Evolutionary conservation across 2,329 filamentous ascomycete genomes (phyloP).

Genomic region (Pseudovirgaria hyperparasitica): DNA sequence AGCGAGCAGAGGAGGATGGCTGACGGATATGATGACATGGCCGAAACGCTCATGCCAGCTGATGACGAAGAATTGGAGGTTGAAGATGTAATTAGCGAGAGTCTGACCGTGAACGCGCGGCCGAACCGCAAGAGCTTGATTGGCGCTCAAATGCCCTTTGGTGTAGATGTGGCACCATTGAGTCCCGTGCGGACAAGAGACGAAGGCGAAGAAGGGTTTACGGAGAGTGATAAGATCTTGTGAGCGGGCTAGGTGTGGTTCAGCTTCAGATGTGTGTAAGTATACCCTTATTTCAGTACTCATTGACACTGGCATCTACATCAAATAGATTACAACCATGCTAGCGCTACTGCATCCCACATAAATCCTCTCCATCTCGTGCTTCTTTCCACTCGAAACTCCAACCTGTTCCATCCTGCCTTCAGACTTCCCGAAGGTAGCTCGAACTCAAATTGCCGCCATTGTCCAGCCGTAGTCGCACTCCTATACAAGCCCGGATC

Average conservation of each 20-base stretch:
- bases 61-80: slow-evolving; percentile 12
- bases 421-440: slow-evolving; percentile 17
- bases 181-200: slow-evolving; percentile 15
- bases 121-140: slow-evolving; percentile 32
- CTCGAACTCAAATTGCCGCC: slow-evolving; percentile 32
- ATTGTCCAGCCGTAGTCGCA: slow-evolving; percentile 35
- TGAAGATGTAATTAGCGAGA: slow-evolving; percentile 25
- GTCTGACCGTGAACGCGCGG: slow-evolving; percentile 19
- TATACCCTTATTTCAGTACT: too few relatives aligned
- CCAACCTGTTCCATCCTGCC: slow-evolving; percentile 22
- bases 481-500: slow-evolving; percentile 38
- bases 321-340: slow-evolving; percentile 16
- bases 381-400: slow-evolving; percentile 23
- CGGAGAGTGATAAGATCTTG: slow-evolving; percentile 18
- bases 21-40: slow-evolving; percentile 26
- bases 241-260: slow-evolving; percentile 5
- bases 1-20: slow-evolving; percentile 26
- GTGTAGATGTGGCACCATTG: slow-evolving; percentile 15
- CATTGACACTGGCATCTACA: too few relatives aligned
- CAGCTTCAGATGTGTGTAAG: too few relatives aligned
- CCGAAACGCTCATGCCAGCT: slow-evolving; percentile 14
- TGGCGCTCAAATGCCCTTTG: slow-evolving; percentile 13
- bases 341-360: slow-evolving; percentile 30
- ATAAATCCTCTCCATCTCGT: slow-evolving; percentile 28
- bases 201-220: slow-evolving; percentile 10